These are phyloP conservation scores for Panaeolus papilionaceus DNA, from an alignment of 768 basidiomycete species.

Conservation along the genomic window DNA sequence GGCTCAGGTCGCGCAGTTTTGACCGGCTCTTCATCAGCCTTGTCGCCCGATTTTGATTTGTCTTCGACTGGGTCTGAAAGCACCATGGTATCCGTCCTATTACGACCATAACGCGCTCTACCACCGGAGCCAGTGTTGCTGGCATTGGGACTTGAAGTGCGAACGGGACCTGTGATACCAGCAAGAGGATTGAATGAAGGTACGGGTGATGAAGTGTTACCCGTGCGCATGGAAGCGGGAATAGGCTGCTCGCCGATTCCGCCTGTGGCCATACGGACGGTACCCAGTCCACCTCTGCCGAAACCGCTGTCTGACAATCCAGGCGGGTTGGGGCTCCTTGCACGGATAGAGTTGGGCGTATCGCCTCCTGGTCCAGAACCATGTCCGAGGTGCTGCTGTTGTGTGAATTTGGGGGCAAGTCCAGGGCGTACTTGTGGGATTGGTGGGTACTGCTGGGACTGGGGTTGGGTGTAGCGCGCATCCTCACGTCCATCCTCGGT, in stretches of 20 bases:
- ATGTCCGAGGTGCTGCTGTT: constrained; percentile 20
- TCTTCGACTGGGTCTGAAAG: constrained; percentile 47
- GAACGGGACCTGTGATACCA: neutral
- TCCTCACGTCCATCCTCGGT: constrained; percentile 28
- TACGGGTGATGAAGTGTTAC: neutral
- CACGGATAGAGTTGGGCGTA: constrained; percentile 7
- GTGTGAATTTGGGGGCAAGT: constrained; percentile 24
- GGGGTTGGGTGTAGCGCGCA: neutral
- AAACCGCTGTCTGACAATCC: constrained; percentile 12
- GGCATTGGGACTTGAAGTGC: constrained; percentile 10
- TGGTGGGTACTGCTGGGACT: constrained; percentile 13
- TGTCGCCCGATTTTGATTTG: constrained; percentile 11
- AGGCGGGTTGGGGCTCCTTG: constrained; percentile 18
- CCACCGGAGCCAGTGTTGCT: constrained; percentile 25
- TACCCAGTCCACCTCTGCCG: neutral
- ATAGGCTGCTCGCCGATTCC: constrained; percentile 22
- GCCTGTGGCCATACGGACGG: constrained; percentile 3
- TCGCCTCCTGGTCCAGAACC: constrained; percentile 8
- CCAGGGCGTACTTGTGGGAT: constrained; percentile 6
- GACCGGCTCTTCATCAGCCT: neutral
- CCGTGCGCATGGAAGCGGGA: neutral
- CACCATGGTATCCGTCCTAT: constrained; percentile 79
- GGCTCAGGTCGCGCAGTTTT: neutral
- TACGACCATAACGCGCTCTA: constrained; percentile 56
- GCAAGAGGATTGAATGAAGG: constrained; percentile 6